These are phyloP conservation scores for Cucumis cinereus DNA, from an alignment of 306 rosid species.

Conservation along the genomic window DNA sequence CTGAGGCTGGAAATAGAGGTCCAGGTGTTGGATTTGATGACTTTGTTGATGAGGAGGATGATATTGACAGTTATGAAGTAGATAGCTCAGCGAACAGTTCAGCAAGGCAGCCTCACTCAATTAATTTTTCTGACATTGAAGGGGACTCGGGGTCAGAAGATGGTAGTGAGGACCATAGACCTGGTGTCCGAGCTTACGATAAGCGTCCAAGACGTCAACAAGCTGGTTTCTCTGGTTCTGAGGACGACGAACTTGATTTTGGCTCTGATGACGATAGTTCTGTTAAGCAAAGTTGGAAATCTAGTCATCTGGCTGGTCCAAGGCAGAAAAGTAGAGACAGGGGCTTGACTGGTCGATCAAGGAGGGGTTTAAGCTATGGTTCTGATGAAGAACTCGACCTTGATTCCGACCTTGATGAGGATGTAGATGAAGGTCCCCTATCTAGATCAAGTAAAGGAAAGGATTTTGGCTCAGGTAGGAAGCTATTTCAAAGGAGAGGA, in stretches of 20 bases:
- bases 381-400: constrained; percentile 68
- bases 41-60: constrained; percentile 80
- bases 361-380: constrained; percentile 61
- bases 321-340: constrained; percentile 33
- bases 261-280: constrained; percentile 36
- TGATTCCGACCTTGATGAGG: constrained; percentile 63
- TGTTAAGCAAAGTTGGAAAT: constrained; percentile 43
- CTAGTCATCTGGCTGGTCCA: constrained; percentile 42
- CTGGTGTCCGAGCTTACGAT: constrained; percentile 20
- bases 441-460: constrained; percentile 30
- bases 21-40: constrained; percentile 81
- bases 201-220: constrained; percentile 20
- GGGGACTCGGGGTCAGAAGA: constrained; percentile 40
- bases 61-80: constrained; percentile 73
- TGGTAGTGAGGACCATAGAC: constrained; percentile 20
- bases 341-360: constrained; percentile 26
- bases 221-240: constrained; percentile 38
- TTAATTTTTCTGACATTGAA: constrained; percentile 43
- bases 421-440: constrained; percentile 21
- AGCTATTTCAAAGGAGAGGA: constrained; percentile 23
- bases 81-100: constrained; percentile 35
- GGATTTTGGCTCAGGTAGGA: constrained; percentile 20
- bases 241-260: constrained; percentile 44
- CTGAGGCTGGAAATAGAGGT: constrained; percentile 28
- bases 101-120: constrained; percentile 28